phyloP scores from a whole-genome alignment of 2,329 filamentous ascomycete species.

The Hysterium pulicare region DNA sequence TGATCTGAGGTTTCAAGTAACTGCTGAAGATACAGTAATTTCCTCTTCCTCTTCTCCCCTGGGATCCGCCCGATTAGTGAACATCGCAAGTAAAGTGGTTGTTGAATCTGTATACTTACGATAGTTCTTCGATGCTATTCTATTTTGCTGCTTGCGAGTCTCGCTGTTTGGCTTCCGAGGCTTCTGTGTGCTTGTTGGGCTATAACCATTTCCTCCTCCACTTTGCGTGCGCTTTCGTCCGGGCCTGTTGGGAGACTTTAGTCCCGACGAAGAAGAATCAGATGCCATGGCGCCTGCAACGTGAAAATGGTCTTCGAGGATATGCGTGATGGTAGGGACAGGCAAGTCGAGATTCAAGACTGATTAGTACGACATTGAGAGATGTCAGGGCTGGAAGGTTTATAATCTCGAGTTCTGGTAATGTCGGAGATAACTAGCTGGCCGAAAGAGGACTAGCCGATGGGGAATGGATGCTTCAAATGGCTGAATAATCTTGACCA shows the following conservation, averaged over 20 bases:
- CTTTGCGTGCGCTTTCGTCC: neutral
- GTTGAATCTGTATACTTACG: slow-evolving; percentile 16
- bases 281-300: neutral
- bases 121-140: slow-evolving; percentile 37
- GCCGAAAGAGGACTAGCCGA: slow-evolving; percentile 19
- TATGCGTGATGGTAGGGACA: neutral
- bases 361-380: slow-evolving; percentile 18
- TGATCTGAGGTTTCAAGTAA: slow-evolving; percentile 22
- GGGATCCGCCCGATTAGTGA: slow-evolving; percentile 8
- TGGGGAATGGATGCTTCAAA: slow-evolving; percentile 16
- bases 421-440: slow-evolving; percentile 4
- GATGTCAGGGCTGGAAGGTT: neutral
- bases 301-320: neutral
- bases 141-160: slow-evolving; percentile 35
- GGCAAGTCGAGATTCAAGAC: slow-evolving; percentile 6
- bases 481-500: slow-evolving; percentile 1
- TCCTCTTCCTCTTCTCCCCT: slow-evolving; percentile 37
- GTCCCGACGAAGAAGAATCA: slow-evolving; percentile 8
- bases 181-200: slow-evolving; percentile 12
- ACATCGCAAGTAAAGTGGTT: neutral
- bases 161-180: slow-evolving; percentile 36
- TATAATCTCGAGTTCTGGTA: neutral
- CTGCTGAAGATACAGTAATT: slow-evolving; percentile 35
- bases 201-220: neutral
- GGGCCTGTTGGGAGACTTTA: slow-evolving; percentile 5